phyloP scores from a whole-genome alignment of 768 basidiomycete species.

The Leccinum boreale region DNA sequence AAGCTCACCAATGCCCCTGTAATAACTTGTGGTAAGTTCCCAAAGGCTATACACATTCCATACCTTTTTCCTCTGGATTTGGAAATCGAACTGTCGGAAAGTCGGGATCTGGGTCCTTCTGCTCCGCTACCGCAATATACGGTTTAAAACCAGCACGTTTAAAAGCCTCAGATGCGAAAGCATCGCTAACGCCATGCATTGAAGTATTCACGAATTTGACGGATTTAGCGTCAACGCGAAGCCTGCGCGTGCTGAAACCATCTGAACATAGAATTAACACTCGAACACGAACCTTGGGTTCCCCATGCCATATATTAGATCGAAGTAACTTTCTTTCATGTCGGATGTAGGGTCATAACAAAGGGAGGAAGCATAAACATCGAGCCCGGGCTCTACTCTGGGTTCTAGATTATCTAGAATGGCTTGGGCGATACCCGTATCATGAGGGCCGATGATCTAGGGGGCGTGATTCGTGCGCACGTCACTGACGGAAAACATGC shows the following conservation, averaged over 20 bases:
- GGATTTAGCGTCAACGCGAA: slow-evolving; percentile 5
- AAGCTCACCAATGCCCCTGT: slow-evolving; percentile 48
- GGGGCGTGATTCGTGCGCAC: not conserved
- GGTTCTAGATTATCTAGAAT: slow-evolving; percentile 64
- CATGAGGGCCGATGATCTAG: slow-evolving; percentile 84
- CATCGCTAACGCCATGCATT: slow-evolving; percentile 86
- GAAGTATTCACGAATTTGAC: slow-evolving; percentile 81
- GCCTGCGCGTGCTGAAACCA: slow-evolving; percentile 9
- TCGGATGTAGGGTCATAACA: slow-evolving; percentile 57
- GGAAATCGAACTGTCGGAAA: slow-evolving; percentile 85
- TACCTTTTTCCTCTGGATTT: slow-evolving; percentile 89
- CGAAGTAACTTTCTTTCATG: slow-evolving; percentile 59
- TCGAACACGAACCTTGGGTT: slow-evolving; percentile 15
- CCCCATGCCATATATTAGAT: slow-evolving; percentile 28
- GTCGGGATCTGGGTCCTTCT: slow-evolving; percentile 74
- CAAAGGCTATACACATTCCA: slow-evolving; percentile 2
- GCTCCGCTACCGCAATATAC: slow-evolving; percentile 60
- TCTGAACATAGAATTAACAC: not conserved
- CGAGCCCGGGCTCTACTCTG: slow-evolving; percentile 37
- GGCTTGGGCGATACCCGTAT: slow-evolving; percentile 65
- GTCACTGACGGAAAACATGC: not conserved
- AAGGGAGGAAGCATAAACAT: slow-evolving; percentile 39
- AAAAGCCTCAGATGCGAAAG: slow-evolving; percentile 58
- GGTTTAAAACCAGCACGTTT: slow-evolving; percentile 54
- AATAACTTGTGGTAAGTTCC: slow-evolving; percentile 1